Evolutionary conservation across 768 basidiomycete species (phyloP).

Genomic region (Sarcomyxa edulis): DNA sequence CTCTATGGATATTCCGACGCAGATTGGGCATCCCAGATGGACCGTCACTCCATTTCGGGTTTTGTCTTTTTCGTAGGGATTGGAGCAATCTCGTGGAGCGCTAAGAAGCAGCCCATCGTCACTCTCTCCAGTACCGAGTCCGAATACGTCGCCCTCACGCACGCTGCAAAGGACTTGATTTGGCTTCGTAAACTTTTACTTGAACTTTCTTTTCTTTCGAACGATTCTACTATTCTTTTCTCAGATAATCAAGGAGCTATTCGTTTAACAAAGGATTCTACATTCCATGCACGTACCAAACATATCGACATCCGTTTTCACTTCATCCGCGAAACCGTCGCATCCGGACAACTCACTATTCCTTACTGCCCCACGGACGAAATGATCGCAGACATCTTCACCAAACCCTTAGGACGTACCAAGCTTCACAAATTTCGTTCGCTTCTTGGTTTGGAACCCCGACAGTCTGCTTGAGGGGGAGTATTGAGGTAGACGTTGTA

Average conservation of each 20-base stretch:
- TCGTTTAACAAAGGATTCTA: slow-evolving; percentile 17
- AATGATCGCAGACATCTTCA: slow-evolving; percentile 25
- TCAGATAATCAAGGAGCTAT: slow-evolving; percentile 18
- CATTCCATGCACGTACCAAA: slow-evolving; percentile 23
- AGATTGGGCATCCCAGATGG: slow-evolving; percentile 9
- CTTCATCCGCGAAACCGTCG: slow-evolving; percentile 18
- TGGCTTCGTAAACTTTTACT: slow-evolving; percentile 24
- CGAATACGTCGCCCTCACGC: slow-evolving; percentile 16
- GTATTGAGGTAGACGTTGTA: too few species aligned
- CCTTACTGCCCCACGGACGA: slow-evolving; percentile 15
- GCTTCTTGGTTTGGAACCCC: too few species aligned
- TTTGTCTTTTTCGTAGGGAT: slow-evolving; percentile 25
- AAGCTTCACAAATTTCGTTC: slow-evolving; percentile 7
- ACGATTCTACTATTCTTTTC: slow-evolving; percentile 7
- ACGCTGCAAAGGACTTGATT: slow-evolving; percentile 19
- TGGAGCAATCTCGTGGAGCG: slow-evolving; percentile 26
- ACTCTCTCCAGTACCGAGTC: slow-evolving; percentile 17
- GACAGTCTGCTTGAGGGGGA: slow-evolving; percentile 7
- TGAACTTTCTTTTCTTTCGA: slow-evolving; percentile 10
- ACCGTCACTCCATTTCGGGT: slow-evolving; percentile 26
- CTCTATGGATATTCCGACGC: slow-evolving; percentile 13
- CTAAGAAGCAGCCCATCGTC: slow-evolving; percentile 25
- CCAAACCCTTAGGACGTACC: slow-evolving; percentile 11
- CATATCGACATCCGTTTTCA: slow-evolving; percentile 30
- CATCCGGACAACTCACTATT: slow-evolving; percentile 3